Evolutionary conservation across 2,329 filamentous ascomycete genomes (phyloP).

Genomic region (Hypoxylon sp.): DNA sequence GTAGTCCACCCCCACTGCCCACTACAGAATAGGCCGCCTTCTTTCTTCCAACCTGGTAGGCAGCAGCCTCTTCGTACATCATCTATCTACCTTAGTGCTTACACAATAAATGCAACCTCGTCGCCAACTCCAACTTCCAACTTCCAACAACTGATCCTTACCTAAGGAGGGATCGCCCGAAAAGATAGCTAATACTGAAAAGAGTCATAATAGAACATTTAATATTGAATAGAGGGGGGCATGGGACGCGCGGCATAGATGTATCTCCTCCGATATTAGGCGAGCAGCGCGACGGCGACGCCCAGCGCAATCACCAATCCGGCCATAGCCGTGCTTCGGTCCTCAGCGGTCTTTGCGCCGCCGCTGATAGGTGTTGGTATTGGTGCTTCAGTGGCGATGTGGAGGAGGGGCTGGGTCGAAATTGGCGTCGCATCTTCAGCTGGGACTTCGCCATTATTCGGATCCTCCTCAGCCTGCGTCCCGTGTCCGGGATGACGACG

Average conservation of each 20-base stretch:
- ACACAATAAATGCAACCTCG: not conserved
- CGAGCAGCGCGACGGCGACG: constrained; percentile 14
- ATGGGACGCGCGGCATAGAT: not conserved
- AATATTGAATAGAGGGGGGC: not conserved
- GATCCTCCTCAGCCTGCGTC: not conserved
- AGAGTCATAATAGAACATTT: not conserved
- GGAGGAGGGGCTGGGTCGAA: not conserved
- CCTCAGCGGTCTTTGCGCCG: not conserved
- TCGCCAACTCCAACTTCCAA: not conserved
- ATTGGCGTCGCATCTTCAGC: not conserved
- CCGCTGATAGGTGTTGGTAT: not conserved
- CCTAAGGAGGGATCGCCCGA: not conserved
- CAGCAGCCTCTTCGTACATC: not conserved
- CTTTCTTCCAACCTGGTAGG: not conserved
- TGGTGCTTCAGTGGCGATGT: not conserved
- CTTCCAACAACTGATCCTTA: not conserved
- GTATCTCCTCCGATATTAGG: constrained; percentile 5
- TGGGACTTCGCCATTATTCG: not conserved
- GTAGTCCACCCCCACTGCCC: not conserved
- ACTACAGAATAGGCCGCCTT: too few relatives aligned
- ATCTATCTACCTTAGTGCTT: not conserved
- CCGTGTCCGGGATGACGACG: not conserved
- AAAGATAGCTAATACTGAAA: not conserved
- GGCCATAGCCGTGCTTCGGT: not conserved
- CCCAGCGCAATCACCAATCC: constrained; percentile 12